Evolutionary conservation across 305 asterid genomes (phyloP).

Genomic region (Fraxinus platypoda): DNA sequence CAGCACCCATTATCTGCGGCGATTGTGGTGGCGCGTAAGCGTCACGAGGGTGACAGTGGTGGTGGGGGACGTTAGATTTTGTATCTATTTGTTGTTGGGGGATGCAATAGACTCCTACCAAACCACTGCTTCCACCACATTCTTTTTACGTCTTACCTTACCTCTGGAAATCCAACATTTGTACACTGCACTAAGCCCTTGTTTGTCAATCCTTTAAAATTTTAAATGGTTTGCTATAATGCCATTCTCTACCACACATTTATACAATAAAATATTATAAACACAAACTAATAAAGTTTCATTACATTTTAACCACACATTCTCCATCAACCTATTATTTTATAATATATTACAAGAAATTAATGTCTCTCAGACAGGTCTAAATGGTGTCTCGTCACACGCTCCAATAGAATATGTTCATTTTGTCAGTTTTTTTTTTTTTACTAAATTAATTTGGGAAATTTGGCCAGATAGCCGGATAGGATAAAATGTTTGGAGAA

Average conservation of each 20-base stretch:
- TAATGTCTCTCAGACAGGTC: too few species aligned
- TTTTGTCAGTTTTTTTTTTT: background rate
- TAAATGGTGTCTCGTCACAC: background rate
- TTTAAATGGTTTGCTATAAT: too few species aligned
- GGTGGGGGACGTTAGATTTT: constrained; percentile 52
- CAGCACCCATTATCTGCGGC: constrained; percentile 56
- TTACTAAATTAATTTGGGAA: too few species aligned
- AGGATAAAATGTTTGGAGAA: too few species aligned
- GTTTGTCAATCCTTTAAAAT: too few species aligned
- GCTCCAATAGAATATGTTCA: background rate
- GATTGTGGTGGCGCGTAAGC: constrained; percentile 58
- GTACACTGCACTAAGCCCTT: background rate
- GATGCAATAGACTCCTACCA: background rate
- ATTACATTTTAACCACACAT: too few species aligned
- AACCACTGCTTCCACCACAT: background rate
- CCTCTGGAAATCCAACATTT: background rate
- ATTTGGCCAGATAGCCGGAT: too few species aligned
- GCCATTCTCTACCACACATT: too few species aligned
- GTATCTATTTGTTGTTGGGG: constrained; percentile 25
- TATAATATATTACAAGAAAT: too few species aligned
- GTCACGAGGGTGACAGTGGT: background rate
- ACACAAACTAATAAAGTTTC: too few species aligned
- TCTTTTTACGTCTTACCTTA: background rate
- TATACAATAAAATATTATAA: too few species aligned
- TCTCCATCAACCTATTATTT: too few species aligned